Percentiles rank a stretch among this genome's conserved stretches.
Conservation (phyloP, 805 yeast species). For the Candida nemodendra region DNA sequence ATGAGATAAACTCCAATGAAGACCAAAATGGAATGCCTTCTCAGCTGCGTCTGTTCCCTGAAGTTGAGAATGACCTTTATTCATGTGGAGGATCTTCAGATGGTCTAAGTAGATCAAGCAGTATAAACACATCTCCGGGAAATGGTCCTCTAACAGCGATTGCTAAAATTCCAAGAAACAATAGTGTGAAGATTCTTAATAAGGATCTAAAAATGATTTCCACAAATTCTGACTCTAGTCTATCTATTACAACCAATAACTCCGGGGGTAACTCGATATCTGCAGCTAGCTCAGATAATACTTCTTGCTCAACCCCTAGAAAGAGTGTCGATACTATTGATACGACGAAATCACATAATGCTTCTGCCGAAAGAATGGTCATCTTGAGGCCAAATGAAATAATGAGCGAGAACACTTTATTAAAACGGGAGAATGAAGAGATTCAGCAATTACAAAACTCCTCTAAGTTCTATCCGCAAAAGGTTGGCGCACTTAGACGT, state of each 20-base stretch:
- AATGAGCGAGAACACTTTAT: conserved; percentile 41
- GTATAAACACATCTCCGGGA: conserved; percentile 17
- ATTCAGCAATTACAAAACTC: conserved; percentile 35
- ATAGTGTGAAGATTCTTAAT: conserved; percentile 1
- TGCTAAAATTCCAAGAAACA: not conserved
- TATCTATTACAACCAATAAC: conserved; percentile 9
- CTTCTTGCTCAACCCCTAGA: conserved; percentile 11
- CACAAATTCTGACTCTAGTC: conserved; percentile 15
- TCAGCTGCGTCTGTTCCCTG: conserved; percentile 49
- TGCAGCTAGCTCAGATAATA: conserved; percentile 10
- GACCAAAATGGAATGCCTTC: conserved; percentile 41
- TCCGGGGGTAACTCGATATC: conserved; percentile 7
- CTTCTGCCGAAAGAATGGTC: conserved; percentile 11
- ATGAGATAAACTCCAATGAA: conserved; percentile 4
- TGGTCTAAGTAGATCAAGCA: conserved; percentile 27
- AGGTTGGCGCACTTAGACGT: conserved; percentile 67
- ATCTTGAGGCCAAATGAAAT: conserved; percentile 23
- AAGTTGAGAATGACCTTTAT: conserved; percentile 34
- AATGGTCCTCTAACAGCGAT: conserved; percentile 1
- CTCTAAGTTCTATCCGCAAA: conserved; percentile 50
- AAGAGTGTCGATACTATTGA: conserved; percentile 5
- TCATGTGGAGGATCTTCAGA: conserved; percentile 29
- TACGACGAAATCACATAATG: conserved; percentile 11
- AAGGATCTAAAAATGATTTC: conserved; percentile 8
- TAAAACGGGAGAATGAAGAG: conserved; percentile 44